phyloP scores from a whole-genome alignment of 2,329 filamentous ascomycete species.

The Dactylellina haptotyla region DNA sequence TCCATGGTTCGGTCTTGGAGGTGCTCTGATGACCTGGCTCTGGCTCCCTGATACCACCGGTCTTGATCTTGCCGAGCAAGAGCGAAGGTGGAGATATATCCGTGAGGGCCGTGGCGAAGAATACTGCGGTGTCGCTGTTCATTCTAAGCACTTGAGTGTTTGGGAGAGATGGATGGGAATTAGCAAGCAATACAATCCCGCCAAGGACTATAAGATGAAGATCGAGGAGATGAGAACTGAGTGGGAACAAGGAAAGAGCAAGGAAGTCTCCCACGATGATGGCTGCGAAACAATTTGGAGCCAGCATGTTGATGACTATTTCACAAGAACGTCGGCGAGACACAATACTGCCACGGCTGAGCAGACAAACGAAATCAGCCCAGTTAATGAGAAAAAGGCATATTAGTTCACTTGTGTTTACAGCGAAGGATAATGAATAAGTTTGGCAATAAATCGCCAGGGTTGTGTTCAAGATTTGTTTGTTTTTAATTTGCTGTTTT shows the following conservation, averaged over 20 bases:
- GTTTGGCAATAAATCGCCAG: too few relatives aligned
- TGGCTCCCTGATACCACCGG: conserved; percentile 98
- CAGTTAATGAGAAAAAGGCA: conserved; percentile 20
- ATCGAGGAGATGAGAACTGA: conserved; percentile 80
- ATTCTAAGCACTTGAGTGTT: conserved; percentile 84
- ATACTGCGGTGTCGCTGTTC: conserved; percentile 92
- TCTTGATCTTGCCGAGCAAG: conserved; percentile 95
- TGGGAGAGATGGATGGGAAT: conserved; percentile 86
- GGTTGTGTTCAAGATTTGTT: too few relatives aligned
- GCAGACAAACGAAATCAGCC: conserved; percentile 12
- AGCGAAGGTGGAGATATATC: conserved; percentile 90
- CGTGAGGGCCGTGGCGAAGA: conserved; percentile 78
- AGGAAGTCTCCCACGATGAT: conserved; percentile 23
- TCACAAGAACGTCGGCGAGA: conserved; percentile 11
- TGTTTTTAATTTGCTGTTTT: too few relatives aligned
- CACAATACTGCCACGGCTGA: neutral
- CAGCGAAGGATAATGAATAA: too few relatives aligned
- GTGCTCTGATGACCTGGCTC: conserved; percentile 81
- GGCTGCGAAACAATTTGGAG: conserved; percentile 26
- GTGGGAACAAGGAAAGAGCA: conserved; percentile 62
- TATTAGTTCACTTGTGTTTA: neutral
- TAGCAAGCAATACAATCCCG: conserved; percentile 83
- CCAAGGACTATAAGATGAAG: conserved; percentile 82
- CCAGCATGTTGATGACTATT: conserved; percentile 43
- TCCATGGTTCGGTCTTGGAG: conserved; percentile 91